phyloP scores from a whole-genome alignment of 2,329 filamentous ascomycete species.

The Cytospora mali region DNA sequence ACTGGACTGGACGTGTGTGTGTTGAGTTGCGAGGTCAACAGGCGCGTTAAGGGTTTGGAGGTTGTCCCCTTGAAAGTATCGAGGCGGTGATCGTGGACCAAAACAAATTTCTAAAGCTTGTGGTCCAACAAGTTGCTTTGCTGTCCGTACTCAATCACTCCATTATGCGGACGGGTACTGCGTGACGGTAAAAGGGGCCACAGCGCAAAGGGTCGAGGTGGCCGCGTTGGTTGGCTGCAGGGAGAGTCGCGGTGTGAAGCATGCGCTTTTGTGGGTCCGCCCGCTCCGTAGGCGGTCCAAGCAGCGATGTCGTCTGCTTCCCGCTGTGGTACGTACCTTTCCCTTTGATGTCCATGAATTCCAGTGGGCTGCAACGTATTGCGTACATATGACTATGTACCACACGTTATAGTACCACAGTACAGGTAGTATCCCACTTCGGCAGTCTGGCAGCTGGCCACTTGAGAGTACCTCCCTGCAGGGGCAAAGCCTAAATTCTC shows the following conservation, averaged over 20 bases:
- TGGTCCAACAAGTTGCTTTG: slow-evolving; percentile 16
- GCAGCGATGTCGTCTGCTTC: not conserved
- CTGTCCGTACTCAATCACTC: slow-evolving; percentile 20
- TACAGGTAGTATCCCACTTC: no score
- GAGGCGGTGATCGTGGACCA: slow-evolving; percentile 12
- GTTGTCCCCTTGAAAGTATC: slow-evolving; percentile 19
- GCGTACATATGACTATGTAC: no score
- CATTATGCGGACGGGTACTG: slow-evolving; percentile 21
- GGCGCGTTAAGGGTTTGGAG: slow-evolving; percentile 10
- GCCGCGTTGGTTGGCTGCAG: slow-evolving; percentile 1
- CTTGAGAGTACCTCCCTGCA: not conserved
- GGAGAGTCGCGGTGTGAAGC: slow-evolving; percentile 22
- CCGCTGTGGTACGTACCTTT: slow-evolving; percentile 14
- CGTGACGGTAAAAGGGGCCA: slow-evolving; percentile 25
- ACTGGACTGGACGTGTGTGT: slow-evolving; percentile 7
- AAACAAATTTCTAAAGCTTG: slow-evolving; percentile 19
- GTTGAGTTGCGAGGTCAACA: slow-evolving; percentile 10
- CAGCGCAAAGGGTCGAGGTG: slow-evolving; percentile 21
- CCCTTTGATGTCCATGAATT: not conserved
- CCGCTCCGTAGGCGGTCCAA: slow-evolving; percentile 6
- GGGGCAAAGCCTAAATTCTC: slow-evolving; percentile 6
- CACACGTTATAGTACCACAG: no score
- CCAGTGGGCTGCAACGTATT: no score
- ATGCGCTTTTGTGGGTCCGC: slow-evolving; percentile 22
- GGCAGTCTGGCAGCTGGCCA: no score